Conservation (phyloP, 805 yeast genomes). For the Myxozyma udenii region DNA sequence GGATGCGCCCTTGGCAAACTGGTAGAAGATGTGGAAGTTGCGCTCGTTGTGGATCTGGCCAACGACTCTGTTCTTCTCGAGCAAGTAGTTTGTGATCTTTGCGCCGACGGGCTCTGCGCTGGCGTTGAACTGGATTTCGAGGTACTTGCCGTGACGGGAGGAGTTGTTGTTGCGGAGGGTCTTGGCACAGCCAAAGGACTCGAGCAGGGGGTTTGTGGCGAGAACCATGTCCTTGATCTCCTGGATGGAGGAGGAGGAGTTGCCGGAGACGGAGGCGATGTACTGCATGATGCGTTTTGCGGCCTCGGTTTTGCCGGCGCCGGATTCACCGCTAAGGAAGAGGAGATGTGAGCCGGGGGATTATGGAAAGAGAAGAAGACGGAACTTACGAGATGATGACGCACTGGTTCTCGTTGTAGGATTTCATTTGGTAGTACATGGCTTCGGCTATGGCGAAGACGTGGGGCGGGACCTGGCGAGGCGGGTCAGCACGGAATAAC, state of each 20-base stretch:
- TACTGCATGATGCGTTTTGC: conserved; percentile 94
- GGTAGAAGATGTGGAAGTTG: conserved; percentile 95
- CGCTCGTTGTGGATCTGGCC: conserved; percentile 89
- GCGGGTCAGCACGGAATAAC: no score
- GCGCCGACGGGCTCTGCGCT: conserved; percentile 90
- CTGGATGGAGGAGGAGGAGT: conserved; percentile 62
- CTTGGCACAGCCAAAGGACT: conserved; percentile 91
- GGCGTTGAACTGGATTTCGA: conserved; percentile 82
- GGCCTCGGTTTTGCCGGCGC: conserved; percentile 98
- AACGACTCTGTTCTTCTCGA: conserved; percentile 97
- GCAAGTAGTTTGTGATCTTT: conserved; percentile 87
- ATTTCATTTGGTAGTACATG: conserved; percentile 92
- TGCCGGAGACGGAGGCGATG: conserved; percentile 77
- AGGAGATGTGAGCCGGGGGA: not conserved
- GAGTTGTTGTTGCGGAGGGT: conserved; percentile 85
- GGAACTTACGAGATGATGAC: conserved; percentile 61
- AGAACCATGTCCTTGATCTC: conserved; percentile 94
- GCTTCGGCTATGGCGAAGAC: conserved; percentile 97
- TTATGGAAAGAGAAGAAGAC: not conserved
- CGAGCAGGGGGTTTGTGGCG: conserved; percentile 91
- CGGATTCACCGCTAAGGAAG: conserved; percentile 82
- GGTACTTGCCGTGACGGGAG: conserved; percentile 88
- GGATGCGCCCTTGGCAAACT: conserved; percentile 86
- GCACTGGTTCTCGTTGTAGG: conserved; percentile 92
- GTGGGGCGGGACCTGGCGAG: conserved; percentile 69